Conservation (phyloP, 345 rosid species). For the Linum lewisii region DNA sequence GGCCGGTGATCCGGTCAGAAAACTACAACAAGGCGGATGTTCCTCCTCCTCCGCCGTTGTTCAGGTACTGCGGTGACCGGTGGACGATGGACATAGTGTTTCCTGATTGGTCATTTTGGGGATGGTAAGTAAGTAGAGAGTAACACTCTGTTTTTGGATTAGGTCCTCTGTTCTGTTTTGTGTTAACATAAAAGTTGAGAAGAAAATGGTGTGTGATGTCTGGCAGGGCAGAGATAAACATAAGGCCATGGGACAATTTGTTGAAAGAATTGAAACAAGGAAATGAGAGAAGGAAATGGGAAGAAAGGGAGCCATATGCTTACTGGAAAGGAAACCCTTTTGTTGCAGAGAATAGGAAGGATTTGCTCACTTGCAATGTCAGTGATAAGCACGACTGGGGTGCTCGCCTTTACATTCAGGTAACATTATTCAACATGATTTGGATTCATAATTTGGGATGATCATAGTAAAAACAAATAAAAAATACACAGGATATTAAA, state of each 20-base stretch:
- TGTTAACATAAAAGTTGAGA: not conserved
- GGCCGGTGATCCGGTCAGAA: slow-evolving; percentile 17
- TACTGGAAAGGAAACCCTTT: slow-evolving; percentile 5
- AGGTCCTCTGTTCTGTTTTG: not conserved
- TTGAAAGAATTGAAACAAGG: slow-evolving; percentile 2
- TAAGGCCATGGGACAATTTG: not conserved
- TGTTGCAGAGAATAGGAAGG: slow-evolving; percentile 1
- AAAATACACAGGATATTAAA: too few species aligned
- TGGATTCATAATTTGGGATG: too few species aligned
- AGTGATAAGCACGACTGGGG: not conserved
- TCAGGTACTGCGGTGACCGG: slow-evolving; percentile 36
- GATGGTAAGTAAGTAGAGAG: too few species aligned
- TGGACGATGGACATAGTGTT: slow-evolving; percentile 32
- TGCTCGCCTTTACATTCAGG: slow-evolving; percentile 1
- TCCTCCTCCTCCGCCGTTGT: slow-evolving; percentile 35
- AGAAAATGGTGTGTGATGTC: not conserved
- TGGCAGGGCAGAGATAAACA: slow-evolving; percentile 6
- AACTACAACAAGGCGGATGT: slow-evolving; percentile 11
- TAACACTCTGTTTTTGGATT: not conserved
- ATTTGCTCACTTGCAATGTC: slow-evolving; percentile 3
- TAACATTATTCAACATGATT: not conserved
- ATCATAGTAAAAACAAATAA: too few species aligned
- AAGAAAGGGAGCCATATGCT: slow-evolving; percentile 1
- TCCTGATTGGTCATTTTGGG: slow-evolving; percentile 37
- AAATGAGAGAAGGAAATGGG: not conserved